Conservation (phyloP, 768 basidiomycete genomes). For the Pisolithus tinctorius region DNA sequence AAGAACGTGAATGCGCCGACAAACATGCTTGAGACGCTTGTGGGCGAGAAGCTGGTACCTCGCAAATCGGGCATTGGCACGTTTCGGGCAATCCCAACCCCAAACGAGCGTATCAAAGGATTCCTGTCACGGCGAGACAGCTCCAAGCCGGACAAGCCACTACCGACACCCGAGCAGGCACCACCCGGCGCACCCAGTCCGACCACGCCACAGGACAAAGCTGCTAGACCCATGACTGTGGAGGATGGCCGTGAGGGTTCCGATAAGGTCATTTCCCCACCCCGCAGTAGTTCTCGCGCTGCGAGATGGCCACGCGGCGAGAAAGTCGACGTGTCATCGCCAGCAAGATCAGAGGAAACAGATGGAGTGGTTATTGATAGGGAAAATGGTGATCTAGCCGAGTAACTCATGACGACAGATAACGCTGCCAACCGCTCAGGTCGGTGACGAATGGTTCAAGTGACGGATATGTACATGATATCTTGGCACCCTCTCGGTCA, state of each 20-base stretch:
- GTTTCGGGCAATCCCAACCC: slow-evolving; percentile 14
- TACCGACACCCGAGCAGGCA: slow-evolving; percentile 21
- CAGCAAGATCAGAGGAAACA: slow-evolving; percentile 1
- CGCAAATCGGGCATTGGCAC: slow-evolving; percentile 26
- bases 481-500: background rate
- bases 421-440: background rate
- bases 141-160: slow-evolving; percentile 21
- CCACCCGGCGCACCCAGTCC: slow-evolving; percentile 14
- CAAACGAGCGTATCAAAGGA: slow-evolving; percentile 34
- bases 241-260: slow-evolving; percentile 10
- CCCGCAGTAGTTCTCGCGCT: slow-evolving; percentile 15
- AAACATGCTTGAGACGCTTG: slow-evolving; percentile 78
- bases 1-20: slow-evolving; percentile 69
- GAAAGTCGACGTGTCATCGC: slow-evolving; percentile 3
- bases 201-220: background rate
- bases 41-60: slow-evolving; percentile 69
- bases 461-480: background rate
- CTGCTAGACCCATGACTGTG: slow-evolving; percentile 8
- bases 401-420: background rate
- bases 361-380: background rate
- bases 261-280: slow-evolving; percentile 17
- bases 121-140: slow-evolving; percentile 27
- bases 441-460: background rate
- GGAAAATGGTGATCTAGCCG: background rate
- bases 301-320: slow-evolving; percentile 1